phyloP scores from a whole-genome alignment of 768 basidiomycete genomes.

The Clitopilus passeckerianus region DNA sequence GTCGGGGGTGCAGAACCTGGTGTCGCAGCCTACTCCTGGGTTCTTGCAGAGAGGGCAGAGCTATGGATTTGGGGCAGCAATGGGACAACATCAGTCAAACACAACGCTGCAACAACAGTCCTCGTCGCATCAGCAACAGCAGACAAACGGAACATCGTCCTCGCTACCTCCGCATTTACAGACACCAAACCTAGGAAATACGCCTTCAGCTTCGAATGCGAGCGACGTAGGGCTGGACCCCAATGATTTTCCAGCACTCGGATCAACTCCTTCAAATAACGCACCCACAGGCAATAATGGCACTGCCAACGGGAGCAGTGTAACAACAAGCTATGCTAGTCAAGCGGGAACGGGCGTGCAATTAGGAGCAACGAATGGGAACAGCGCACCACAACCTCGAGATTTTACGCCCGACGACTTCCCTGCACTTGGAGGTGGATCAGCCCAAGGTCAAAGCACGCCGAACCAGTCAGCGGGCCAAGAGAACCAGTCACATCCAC shows the following conservation, averaged over 20 bases:
- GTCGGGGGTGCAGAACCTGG: conserved; percentile 48
- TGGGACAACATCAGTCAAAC: conserved; percentile 45
- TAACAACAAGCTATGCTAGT: conserved; percentile 72
- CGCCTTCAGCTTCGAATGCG: conserved; percentile 59
- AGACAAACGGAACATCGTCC: conserved; percentile 47
- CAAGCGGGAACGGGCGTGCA: conserved; percentile 69
- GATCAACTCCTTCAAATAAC: conserved; percentile 48
- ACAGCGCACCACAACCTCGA: conserved; percentile 40
- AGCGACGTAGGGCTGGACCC: conserved; percentile 80
- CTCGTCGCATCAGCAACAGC: conserved; percentile 48
- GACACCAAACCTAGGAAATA: conserved; percentile 43
- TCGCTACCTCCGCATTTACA: conserved; percentile 55
- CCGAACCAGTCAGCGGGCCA: conserved; percentile 27
- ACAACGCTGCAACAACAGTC: conserved; percentile 30
- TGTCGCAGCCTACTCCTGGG: conserved; percentile 53
- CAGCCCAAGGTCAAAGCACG: conserved; percentile 30
- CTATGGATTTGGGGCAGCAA: conserved; percentile 61
- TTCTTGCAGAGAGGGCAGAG: conserved; percentile 63
- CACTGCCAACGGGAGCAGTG: conserved; percentile 26
- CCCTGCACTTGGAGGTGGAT: conserved; percentile 75
- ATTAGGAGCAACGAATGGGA: conserved; percentile 33
- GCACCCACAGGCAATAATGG: conserved; percentile 34
- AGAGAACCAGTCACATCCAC: conserved; percentile 56
- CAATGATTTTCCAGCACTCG: conserved; percentile 86
- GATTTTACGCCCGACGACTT: conserved; percentile 89